phyloP scores from a whole-genome alignment of 805 yeast species.

The Deakozyma indianensis region DNA sequence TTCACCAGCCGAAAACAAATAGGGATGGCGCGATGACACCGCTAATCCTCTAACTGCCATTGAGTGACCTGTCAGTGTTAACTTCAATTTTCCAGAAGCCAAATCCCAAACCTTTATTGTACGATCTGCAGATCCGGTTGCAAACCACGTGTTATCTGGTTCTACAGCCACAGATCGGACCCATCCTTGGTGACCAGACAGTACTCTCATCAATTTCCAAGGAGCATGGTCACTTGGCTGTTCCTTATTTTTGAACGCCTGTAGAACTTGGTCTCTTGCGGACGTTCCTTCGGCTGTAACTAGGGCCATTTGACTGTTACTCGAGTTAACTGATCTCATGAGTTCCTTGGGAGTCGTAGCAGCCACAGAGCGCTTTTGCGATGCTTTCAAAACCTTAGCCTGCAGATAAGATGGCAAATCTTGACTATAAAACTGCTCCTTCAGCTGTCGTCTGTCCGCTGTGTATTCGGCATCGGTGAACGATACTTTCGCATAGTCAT shows the following conservation, averaged over 20 bases:
- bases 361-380: not conserved
- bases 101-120: constrained; percentile 88
- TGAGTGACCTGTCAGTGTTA: constrained; percentile 79
- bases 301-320: not conserved
- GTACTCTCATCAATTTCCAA: constrained; percentile 61
- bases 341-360: constrained; percentile 1
- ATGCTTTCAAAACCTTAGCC: not conserved
- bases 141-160: constrained; percentile 83
- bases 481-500: not conserved
- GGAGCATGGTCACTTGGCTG: constrained; percentile 35
- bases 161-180: constrained; percentile 71
- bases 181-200: constrained; percentile 91
- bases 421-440: not conserved
- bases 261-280: not conserved
- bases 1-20: constrained; percentile 82
- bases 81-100: constrained; percentile 49
- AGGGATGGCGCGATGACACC: constrained; percentile 66
- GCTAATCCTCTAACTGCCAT: constrained; percentile 75
- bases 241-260: not conserved
- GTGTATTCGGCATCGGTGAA: not conserved
- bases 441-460: not conserved
- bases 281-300: not conserved
- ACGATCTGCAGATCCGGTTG: constrained; percentile 78
- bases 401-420: not conserved
- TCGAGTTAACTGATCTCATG: not conserved